Conservation (phyloP, 2,329 filamentous ascomycete genomes). For the Talaromyces atroroseus region DNA sequence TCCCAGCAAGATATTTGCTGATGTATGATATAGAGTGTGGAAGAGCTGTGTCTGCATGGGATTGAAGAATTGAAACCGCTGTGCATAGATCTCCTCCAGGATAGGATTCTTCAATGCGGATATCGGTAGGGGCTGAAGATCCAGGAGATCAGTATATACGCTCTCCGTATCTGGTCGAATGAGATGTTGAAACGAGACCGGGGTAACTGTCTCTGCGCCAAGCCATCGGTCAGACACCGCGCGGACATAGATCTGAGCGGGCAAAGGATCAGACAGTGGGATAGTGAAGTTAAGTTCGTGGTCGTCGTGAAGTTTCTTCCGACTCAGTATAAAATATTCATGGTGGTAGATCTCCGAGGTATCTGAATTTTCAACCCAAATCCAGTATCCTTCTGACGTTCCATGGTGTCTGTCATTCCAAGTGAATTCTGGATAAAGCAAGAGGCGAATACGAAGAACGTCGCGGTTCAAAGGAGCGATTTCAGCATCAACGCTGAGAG, state of each 20-base stretch:
- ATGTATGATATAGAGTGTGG: slow-evolving; percentile 88
- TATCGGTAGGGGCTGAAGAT: slow-evolving; percentile 84
- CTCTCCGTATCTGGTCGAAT: slow-evolving; percentile 97
- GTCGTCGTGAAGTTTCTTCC: slow-evolving; percentile 87
- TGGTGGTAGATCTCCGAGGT: slow-evolving; percentile 97
- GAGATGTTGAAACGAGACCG: slow-evolving; percentile 94
- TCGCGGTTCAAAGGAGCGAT: slow-evolving; percentile 94
- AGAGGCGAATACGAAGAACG: slow-evolving; percentile 84
- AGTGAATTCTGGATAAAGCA: slow-evolving; percentile 78
- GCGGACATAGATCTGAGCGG: slow-evolving; percentile 91
- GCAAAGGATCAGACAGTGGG: slow-evolving; percentile 84
- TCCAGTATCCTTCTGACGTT: slow-evolving; percentile 92
- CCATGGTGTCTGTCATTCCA: slow-evolving; percentile 96
- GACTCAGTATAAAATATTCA: slow-evolving; percentile 89
- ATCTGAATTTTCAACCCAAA: slow-evolving; percentile 98
- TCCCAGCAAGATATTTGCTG: slow-evolving; percentile 85
- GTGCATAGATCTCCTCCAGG: slow-evolving; percentile 79
- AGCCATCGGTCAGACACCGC: slow-evolving; percentile 95
- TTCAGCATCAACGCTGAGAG: slow-evolving; percentile 81
- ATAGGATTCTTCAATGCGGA: slow-evolving; percentile 79
- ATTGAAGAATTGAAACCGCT: slow-evolving; percentile 94
- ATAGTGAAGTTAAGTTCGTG: slow-evolving; percentile 98
- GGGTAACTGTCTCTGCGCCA: slow-evolving; percentile 89
- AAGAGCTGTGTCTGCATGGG: slow-evolving; percentile 99
- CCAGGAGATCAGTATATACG: slow-evolving; percentile 88